A percentile compares a stretch with the other conserved stretches of the same genome.
These are phyloP conservation scores for Cenchrus americanus DNA, from an alignment of 176 grass and related monocot species.

Conservation along the genomic window DNA sequence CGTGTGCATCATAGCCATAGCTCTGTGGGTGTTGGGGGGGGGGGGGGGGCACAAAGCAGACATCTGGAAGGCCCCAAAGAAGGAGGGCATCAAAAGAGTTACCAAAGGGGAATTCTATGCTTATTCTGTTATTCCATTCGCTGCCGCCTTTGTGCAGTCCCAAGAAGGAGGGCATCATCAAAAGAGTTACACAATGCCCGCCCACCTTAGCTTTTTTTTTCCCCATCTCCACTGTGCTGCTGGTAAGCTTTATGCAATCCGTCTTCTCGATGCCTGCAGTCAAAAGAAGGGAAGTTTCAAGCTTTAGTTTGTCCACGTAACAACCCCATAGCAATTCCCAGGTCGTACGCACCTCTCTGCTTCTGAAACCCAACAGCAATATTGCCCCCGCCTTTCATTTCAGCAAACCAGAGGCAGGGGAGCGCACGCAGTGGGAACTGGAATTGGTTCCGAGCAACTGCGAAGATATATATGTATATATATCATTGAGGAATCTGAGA, in stretches of 20 bases:
- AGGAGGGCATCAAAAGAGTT: no score
- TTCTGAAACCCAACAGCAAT: constrained; percentile 17
- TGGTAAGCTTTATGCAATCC: constrained; percentile 61
- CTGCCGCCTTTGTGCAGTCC: constrained; percentile 72
- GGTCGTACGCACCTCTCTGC: neutral
- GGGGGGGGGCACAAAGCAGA: no score
- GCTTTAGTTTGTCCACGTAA: constrained; percentile 23
- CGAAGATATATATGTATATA: no score
- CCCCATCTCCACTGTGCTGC: constrained; percentile 51
- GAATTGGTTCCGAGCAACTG: constrained; percentile 47
- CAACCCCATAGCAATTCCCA: constrained; percentile 38
- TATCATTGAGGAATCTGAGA: constrained; percentile 50
- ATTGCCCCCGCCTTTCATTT: constrained; percentile 39
- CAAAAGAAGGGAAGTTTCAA: constrained; percentile 71
- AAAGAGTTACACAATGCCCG: constrained; percentile 55
- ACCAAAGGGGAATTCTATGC: constrained; percentile 86
- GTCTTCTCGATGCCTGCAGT: constrained; percentile 82
- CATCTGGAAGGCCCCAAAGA: constrained; percentile 36
- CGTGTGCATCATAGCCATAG: constrained; percentile 44
- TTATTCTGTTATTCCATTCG: constrained; percentile 76
- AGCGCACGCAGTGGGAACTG: constrained; percentile 43
- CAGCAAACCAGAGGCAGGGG: constrained; percentile 20
- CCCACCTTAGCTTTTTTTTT: constrained; percentile 62
- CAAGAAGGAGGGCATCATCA: constrained; percentile 77
- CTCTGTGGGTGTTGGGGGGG: no score